Evolutionary conservation across 2,329 filamentous ascomycete species (phyloP).

Genomic region (Botrytis sinoallii): DNA sequence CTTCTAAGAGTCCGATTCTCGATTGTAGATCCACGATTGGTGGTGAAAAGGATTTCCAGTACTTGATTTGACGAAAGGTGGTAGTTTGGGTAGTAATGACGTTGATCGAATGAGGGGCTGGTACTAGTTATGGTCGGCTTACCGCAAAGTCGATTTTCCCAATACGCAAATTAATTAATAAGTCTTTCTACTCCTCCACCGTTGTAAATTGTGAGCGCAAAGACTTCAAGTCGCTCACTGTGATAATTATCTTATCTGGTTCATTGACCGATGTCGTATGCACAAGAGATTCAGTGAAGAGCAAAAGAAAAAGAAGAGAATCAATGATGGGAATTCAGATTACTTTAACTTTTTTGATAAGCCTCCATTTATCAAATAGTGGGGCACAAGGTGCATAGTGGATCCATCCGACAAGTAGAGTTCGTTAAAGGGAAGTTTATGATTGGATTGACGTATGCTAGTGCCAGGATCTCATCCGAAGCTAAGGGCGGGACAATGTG

Average conservation of each 20-base stretch:
- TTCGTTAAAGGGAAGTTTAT: background rate
- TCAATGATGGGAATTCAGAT: constrained; percentile 7
- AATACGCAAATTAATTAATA: constrained; percentile 16
- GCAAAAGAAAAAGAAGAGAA: background rate
- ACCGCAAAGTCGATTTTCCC: background rate
- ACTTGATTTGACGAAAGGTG: background rate
- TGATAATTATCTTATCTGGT: constrained; percentile 19
- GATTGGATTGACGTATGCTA: background rate
- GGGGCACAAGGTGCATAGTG: constrained; percentile 1
- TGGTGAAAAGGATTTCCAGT: background rate
- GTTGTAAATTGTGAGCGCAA: constrained; percentile 35
- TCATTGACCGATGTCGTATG: background rate
- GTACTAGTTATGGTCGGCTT: background rate
- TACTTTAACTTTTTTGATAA: constrained; percentile 11
- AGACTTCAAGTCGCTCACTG: constrained; percentile 40
- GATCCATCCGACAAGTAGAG: background rate
- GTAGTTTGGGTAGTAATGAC: background rate
- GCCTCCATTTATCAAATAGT: constrained; percentile 3
- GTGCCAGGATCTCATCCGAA: background rate
- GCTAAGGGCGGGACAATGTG: constrained; percentile 5
- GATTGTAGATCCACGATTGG: constrained; percentile 15
- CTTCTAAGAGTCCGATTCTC: constrained; percentile 32
- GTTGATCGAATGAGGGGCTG: background rate
- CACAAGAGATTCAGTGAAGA: background rate
- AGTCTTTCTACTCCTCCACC: constrained; percentile 36